Percentiles rank a stretch among this genome's conserved stretches.
These are phyloP conservation scores for Cladophialophora exuberans DNA, from an alignment of 2,329 filamentous ascomycete genomes.

Conservation along the genomic window DNA sequence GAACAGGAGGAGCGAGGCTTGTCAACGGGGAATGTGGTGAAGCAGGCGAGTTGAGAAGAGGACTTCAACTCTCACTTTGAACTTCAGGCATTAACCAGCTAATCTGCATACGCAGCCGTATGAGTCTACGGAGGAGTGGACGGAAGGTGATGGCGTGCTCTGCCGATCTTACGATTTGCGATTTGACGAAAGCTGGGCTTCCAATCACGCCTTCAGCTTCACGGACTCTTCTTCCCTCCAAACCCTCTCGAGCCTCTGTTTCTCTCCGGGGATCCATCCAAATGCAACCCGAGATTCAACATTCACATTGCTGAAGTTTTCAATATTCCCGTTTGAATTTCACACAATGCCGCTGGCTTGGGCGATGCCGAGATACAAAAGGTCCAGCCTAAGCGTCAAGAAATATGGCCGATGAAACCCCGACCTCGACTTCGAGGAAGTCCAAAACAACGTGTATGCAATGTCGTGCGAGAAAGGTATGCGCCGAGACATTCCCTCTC, in stretches of 20 bases:
- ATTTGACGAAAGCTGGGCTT: background rate
- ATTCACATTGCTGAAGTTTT: background rate
- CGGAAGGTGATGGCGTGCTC: no score
- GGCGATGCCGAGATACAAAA: background rate
- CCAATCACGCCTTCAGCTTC: constrained; percentile 10
- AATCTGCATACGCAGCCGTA: no score
- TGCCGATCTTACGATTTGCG: constrained; percentile 28
- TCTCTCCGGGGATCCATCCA: background rate
- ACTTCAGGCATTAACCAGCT: no score
- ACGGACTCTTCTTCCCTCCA: constrained; percentile 5
- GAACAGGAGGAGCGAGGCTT: no score
- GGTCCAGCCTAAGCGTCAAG: background rate
- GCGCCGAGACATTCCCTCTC: background rate
- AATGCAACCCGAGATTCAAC: constrained; percentile 2
- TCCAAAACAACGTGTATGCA: constrained; percentile 22
- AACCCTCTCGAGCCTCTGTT: no score
- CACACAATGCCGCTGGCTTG: background rate
- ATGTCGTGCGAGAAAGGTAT: constrained; percentile 22
- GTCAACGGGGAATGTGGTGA: no score
- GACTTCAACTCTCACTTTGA: no score
- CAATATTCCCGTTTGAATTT: no score
- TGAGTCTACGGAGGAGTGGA: no score
- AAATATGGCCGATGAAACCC: constrained; percentile 13
- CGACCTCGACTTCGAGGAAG: constrained; percentile 14
- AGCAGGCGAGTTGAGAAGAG: no score